Evolutionary conservation across 1,284 basidiomycete species (phyloP).

Genomic region (Veloporphyrellus conicus): DNA sequence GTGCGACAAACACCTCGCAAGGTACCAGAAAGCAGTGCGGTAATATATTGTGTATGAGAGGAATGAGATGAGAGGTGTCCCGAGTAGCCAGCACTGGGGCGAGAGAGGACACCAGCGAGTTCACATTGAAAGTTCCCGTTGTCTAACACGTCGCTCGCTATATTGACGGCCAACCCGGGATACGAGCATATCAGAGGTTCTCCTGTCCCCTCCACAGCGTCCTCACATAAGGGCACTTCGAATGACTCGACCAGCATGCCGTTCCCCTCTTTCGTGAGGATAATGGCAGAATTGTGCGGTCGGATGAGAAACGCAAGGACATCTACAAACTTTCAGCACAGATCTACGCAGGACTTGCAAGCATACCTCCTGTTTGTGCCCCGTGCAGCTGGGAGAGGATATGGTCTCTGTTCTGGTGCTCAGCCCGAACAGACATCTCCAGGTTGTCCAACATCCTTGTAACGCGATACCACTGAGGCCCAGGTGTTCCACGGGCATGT

Average conservation of each 20-base stretch:
- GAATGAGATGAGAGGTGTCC: no score
- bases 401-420: background rate
- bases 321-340: background rate
- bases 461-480: constrained; percentile 1
- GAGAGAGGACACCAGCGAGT: no score
- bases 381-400: background rate
- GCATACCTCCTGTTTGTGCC: background rate
- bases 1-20: no score
- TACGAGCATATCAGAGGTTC: background rate
- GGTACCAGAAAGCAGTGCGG: no score
- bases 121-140: background rate
- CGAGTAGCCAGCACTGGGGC: no score
- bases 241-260: background rate
- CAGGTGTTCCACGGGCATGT: background rate
- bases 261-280: background rate
- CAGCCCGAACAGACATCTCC: background rate
- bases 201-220: background rate
- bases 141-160: background rate
- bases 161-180: background rate
- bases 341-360: background rate
- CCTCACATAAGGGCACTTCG: background rate
- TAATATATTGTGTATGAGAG: no score
- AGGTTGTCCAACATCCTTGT: constrained; percentile 2
- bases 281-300: background rate
- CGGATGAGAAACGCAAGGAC: background rate